Percentiles rank a stretch among this genome's conserved stretches.
These are phyloP conservation scores for Phalaenopsis equestris DNA, from an alignment of 106 monocot genomes.

Conservation along the genomic window DNA sequence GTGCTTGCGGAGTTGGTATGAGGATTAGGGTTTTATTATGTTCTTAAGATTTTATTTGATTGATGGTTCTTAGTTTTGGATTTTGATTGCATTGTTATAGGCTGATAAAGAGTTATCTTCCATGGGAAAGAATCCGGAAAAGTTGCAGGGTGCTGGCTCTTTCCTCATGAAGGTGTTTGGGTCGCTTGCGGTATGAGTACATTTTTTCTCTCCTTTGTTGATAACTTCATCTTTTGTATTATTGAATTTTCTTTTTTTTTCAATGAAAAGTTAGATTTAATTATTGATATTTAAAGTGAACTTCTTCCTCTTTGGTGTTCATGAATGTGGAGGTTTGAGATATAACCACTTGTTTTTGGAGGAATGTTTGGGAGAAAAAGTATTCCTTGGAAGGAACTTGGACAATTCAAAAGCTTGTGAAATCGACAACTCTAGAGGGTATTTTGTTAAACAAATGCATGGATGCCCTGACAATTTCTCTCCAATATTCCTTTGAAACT, in stretches of 20 bases:
- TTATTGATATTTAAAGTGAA: no score
- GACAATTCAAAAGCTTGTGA: no score
- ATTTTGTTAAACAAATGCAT: no score
- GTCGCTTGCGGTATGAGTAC: slow-evolving; percentile 58
- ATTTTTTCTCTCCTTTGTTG: neutral
- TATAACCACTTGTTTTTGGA: no score
- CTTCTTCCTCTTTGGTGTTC: no score
- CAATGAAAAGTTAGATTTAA: neutral
- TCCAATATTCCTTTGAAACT: no score
- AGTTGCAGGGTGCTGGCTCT: slow-evolving; percentile 80
- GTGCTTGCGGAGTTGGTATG: slow-evolving; percentile 72
- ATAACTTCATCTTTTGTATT: neutral
- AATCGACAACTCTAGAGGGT: no score
- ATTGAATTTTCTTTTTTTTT: neutral
- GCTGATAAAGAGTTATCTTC: slow-evolving; percentile 71
- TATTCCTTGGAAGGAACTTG: no score
- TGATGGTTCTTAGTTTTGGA: neutral
- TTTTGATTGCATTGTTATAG: slow-evolving; percentile 17
- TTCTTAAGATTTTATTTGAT: slow-evolving; percentile 1
- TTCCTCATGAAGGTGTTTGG: slow-evolving; percentile 96
- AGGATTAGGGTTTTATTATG: neutral
- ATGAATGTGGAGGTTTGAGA: no score
- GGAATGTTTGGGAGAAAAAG: no score
- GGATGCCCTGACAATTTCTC: no score
- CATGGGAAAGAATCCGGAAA: slow-evolving; percentile 77